These are phyloP conservation scores for Auriscalpium microsporum DNA, from an alignment of 768 basidiomycete species.

Conservation along the genomic window DNA sequence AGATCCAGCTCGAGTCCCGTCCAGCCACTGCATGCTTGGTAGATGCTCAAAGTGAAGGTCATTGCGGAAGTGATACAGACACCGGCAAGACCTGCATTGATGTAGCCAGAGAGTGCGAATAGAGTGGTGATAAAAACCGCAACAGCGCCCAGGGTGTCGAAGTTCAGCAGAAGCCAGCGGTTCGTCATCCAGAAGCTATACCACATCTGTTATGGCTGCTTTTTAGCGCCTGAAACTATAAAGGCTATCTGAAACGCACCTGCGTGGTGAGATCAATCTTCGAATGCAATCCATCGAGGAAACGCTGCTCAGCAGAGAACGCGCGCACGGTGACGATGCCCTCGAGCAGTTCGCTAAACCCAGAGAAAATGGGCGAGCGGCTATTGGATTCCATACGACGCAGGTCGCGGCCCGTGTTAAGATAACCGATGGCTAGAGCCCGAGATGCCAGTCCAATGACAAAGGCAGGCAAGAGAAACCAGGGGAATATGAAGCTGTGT, in stretches of 20 bases:
- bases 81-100: constrained; percentile 56
- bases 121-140: constrained; percentile 70
- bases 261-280: constrained; percentile 73
- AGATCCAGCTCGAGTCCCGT: constrained; percentile 63
- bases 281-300: constrained; percentile 63
- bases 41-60: constrained; percentile 44
- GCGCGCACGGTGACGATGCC: constrained; percentile 39
- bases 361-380: constrained; percentile 76
- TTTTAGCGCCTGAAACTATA: neutral
- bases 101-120: constrained; percentile 59
- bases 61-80: constrained; percentile 71
- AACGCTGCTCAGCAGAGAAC: constrained; percentile 73
- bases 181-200: constrained; percentile 88
- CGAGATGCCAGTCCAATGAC: constrained; percentile 72
- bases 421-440: constrained; percentile 58
- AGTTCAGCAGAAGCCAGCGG: constrained; percentile 76
- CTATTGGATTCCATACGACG: constrained; percentile 88
- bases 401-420: constrained; percentile 75
- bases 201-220: constrained; percentile 49
- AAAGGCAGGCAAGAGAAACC: constrained; percentile 70
- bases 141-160: constrained; percentile 68
- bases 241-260: constrained; percentile 26
- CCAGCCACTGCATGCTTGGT: constrained; percentile 42
- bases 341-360: constrained; percentile 74
- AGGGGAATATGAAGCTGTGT: constrained; percentile 62